Percentiles rank a stretch among this genome's conserved stretches.
phyloP scores from a whole-genome alignment of 306 rosid genomes.

The Senna siamea region DNA sequence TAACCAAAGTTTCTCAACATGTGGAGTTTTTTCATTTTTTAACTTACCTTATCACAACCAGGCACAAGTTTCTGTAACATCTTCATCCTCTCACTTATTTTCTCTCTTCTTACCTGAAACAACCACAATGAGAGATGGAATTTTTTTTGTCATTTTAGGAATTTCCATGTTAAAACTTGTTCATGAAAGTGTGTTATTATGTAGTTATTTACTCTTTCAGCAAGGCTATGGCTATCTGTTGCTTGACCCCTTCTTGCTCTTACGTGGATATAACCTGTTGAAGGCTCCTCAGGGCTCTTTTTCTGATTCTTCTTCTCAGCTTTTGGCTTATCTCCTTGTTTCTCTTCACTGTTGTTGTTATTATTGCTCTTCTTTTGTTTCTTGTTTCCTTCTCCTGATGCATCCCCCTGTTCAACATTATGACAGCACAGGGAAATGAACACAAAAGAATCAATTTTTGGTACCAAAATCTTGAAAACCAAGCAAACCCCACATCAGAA shows the following conservation, averaged over 20 bases:
- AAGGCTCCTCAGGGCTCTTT: constrained; percentile 57
- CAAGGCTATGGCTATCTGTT: constrained; percentile 98
- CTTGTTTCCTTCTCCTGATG: constrained; percentile 46
- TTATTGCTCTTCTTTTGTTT: constrained; percentile 52
- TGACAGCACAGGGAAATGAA: neutral
- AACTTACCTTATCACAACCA: constrained; percentile 98
- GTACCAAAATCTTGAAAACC: neutral
- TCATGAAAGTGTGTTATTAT: no score
- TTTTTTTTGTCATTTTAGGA: constrained; percentile 21
- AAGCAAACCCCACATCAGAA: neutral
- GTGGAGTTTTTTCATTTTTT: no score
- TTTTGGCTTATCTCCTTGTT: constrained; percentile 46
- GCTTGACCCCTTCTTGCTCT: constrained; percentile 99
- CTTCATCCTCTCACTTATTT: constrained; percentile 96
- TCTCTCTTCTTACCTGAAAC: constrained; percentile 93
- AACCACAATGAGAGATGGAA: constrained; percentile 36
- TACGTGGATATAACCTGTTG: constrained; percentile 84
- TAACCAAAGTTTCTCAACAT: no score
- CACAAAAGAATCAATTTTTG: constrained; percentile 3
- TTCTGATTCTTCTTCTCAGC: constrained; percentile 48
- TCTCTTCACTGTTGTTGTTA: constrained; percentile 36
- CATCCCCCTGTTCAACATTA: constrained; percentile 41
- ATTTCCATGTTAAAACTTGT: neutral
- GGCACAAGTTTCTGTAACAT: constrained; percentile 85
- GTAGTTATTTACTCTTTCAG: constrained; percentile 78